A percentile compares a stretch with the other conserved stretches of the same genome.
These are phyloP conservation scores for Rhodotorula sp. DNA, from an alignment of 1,284 basidiomycete genomes.

Conservation along the genomic window DNA sequence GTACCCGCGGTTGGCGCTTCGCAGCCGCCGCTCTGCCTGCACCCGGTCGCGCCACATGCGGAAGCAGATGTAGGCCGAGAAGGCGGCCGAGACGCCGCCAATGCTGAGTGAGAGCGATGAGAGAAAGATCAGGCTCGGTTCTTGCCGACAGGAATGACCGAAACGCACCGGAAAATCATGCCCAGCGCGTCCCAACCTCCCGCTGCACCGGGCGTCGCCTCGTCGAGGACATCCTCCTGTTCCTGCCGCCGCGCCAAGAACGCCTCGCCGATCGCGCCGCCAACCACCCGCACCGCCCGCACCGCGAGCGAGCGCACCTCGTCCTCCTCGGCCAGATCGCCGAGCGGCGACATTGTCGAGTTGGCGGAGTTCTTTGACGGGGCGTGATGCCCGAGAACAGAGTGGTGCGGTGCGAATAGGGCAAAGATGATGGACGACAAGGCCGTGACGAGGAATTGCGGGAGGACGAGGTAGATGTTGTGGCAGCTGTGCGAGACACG, in stretches of 20 bases:
- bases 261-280: background rate
- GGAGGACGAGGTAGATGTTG: slow-evolving; percentile 79
- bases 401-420: slow-evolving; percentile 51
- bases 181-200: slow-evolving; percentile 41
- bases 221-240: background rate
- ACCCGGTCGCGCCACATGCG: slow-evolving; percentile 27
- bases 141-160: background rate
- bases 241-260: background rate
- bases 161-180: slow-evolving; percentile 41
- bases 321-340: background rate
- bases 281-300: background rate
- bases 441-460: slow-evolving; percentile 59
- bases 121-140: background rate
- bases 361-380: background rate
- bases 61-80: slow-evolving; percentile 41
- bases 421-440: slow-evolving; percentile 56
- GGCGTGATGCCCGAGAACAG: slow-evolving; percentile 22
- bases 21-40: background rate
- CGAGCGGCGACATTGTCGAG: background rate
- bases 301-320: background rate
- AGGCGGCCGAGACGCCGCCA: slow-evolving; percentile 40
- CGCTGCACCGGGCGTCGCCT: background rate
- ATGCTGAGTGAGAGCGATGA: slow-evolving; percentile 14
- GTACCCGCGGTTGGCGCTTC: slow-evolving; percentile 3
- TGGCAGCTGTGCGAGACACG: slow-evolving; percentile 65